Percentiles rank a stretch among this genome's conserved stretches.
phyloP scores from a whole-genome alignment of 2,329 filamentous ascomycete species.

The Pseudogymnoascus sp. region DNA sequence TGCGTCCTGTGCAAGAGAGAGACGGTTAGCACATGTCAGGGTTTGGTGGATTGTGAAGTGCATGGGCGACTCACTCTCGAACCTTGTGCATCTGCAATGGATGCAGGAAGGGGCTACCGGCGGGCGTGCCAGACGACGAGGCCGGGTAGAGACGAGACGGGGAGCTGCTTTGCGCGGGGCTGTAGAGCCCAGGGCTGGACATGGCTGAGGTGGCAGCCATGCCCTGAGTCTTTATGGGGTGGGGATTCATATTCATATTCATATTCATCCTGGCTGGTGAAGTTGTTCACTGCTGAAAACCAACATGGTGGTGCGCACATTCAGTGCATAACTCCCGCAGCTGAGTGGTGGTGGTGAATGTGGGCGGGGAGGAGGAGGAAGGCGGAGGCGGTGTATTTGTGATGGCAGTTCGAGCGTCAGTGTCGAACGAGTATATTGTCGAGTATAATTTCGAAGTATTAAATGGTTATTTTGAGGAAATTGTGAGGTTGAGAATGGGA shows the following conservation, averaged over 20 bases:
- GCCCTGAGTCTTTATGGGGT: constrained; percentile 14
- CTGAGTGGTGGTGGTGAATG: not conserved
- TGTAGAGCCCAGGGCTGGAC: constrained; percentile 57
- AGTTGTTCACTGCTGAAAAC: constrained; percentile 7
- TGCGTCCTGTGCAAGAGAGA: constrained; percentile 56
- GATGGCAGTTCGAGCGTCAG: not conserved
- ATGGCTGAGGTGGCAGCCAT: constrained; percentile 48
- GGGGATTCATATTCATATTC: constrained; percentile 16
- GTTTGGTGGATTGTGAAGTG: constrained; percentile 6
- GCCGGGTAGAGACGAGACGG: constrained; percentile 30
- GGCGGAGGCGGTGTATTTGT: not conserved
- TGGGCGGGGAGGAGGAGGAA: not conserved
- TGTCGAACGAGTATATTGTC: not conserved
- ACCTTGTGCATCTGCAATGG: constrained; percentile 66
- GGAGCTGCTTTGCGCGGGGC: constrained; percentile 36
- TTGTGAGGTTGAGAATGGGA: not conserved
- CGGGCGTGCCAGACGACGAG: constrained; percentile 43
- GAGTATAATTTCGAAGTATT: not conserved
- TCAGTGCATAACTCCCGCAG: not conserved
- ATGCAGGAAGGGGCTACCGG: constrained; percentile 58
- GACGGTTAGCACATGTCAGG: constrained; percentile 12
- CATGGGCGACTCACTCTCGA: constrained; percentile 56
- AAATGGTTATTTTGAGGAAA: not conserved
- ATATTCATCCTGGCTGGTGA: constrained; percentile 16
- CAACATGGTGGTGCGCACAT: constrained; percentile 10